Base-by-base conservation (phyloP, 2,329 filamentous ascomycete species). In the Kalmusia sp. region DNA sequence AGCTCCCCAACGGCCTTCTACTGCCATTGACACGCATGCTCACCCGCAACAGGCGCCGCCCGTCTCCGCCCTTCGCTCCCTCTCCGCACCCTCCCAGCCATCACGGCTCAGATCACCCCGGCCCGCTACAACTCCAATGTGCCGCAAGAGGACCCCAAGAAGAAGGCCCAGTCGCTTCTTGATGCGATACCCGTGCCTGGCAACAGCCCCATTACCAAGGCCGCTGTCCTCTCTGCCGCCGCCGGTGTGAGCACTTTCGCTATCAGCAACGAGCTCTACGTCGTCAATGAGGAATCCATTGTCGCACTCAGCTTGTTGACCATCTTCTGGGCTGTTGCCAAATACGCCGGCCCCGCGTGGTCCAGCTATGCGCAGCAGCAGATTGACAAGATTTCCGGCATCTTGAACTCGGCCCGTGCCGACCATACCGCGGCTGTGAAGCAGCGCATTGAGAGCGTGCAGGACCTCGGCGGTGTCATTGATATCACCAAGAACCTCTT, bases 221-320 rank as follows among this genome's bases (percentile, higher is more conserved):
- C 92, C 68, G 95, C 95, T 73, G 93, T 97, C 76, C 89, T 99
- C 72, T 98, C 93, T 74, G 93, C 92, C 70, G 89, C 89, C 63
- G 91, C 95, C 72, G 93, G 90, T 81, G 80, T 96, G 69, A 93
- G 91, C 72, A 86, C 96, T 78, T 96, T 95, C 76, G 95, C 92
- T 73, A 92, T 99, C 81, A 96, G 91, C 88, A 99, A 96, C 82
- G 95, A 99, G 87, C 92, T 98, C 84, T 98, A 97, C 81, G 92
- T 99, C 77, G 85, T 99, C 81, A 99, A 99, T 83, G 95, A 99
- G 85, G 95, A 99, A 84, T 90, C 93, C 61, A 90, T 99, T 75
- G 91, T 96, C 74, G 91, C 91, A 65, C 86, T 99, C 81, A 95
- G 90, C 78, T 84, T 99, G 71, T 83, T 98, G 75, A 92, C 89